These are phyloP conservation scores for Artemisia annua DNA, from an alignment of 129 eudicot genomes.

Conservation along the genomic window DNA sequence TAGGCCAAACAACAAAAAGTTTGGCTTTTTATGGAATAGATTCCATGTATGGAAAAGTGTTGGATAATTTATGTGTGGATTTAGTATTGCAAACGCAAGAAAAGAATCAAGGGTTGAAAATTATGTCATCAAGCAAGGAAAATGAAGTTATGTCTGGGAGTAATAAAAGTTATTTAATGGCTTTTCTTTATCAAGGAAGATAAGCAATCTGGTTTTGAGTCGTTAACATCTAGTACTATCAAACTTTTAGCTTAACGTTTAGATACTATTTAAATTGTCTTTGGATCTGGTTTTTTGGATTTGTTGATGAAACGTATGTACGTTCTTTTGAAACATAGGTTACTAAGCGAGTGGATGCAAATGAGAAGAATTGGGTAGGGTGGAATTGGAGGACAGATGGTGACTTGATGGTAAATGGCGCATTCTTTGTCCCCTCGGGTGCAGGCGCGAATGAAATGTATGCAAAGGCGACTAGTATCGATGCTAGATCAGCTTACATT, in stretches of 20 bases:
- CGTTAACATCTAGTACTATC: background rate
- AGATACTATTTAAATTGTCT: background rate
- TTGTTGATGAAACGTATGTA: background rate
- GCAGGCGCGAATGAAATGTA: constrained; percentile 30
- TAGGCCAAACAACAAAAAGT: background rate
- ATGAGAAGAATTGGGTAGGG: constrained; percentile 49
- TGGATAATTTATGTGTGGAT: constrained; percentile 15
- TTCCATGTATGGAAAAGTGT: constrained; percentile 15
- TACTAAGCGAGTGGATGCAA: constrained; percentile 59
- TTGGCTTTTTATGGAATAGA: background rate
- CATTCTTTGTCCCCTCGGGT: constrained; percentile 63
- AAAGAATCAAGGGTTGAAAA: constrained; percentile 27
- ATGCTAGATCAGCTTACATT: constrained; percentile 37
- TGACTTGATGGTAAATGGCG: constrained; percentile 70
- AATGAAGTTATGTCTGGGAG: constrained; percentile 15
- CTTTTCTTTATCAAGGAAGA: background rate
- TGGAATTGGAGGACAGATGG: constrained; percentile 80
- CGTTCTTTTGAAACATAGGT: constrained; percentile 30
- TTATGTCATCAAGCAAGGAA: constrained; percentile 15
- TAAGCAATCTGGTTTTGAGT: background rate
- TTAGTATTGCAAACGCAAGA: constrained; percentile 22
- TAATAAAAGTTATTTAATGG: background rate
- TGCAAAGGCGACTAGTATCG: constrained; percentile 44
- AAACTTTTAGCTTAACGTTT: background rate
- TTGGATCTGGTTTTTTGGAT: background rate